A percentile compares a stretch with the other conserved stretches of the same genome.
These are phyloP conservation scores for Carex littledalei DNA, from an alignment of 176 grass and related monocot species.

Conservation along the genomic window DNA sequence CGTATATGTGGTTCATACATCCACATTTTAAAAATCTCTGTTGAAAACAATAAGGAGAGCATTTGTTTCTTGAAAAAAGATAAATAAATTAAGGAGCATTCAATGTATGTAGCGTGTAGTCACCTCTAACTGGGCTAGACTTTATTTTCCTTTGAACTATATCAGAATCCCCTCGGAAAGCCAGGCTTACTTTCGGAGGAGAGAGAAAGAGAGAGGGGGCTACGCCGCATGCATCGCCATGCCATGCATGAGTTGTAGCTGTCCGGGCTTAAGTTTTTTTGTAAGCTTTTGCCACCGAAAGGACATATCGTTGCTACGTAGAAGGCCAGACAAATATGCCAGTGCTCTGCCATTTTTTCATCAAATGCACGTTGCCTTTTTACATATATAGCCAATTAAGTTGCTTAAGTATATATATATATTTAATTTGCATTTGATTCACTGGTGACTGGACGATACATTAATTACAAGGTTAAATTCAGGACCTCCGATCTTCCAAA, in stretches of 20 bases:
- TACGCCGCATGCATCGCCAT: not conserved
- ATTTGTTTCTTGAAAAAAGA: not conserved
- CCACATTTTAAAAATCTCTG: no score
- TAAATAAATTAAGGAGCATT: not conserved
- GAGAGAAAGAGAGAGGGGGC: not conserved
- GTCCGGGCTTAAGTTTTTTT: not conserved
- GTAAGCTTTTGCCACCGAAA: constrained; percentile 14
- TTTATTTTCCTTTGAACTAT: not conserved
- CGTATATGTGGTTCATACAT: no score
- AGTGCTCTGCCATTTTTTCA: constrained; percentile 5
- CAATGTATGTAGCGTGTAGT: constrained; percentile 9
- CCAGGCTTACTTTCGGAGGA: not conserved
- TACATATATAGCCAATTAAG: not conserved
- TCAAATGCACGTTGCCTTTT: not conserved
- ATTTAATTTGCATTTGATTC: not conserved
- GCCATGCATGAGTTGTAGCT: constrained; percentile 16
- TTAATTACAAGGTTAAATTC: not conserved
- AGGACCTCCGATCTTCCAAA: not conserved
- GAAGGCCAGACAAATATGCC: constrained; percentile 18
- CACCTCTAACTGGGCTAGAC: not conserved
- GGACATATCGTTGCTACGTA: not conserved
- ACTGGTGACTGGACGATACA: not conserved
- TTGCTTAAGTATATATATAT: not conserved
- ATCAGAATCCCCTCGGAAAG: not conserved
- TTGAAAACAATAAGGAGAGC: not conserved